Evolutionary conservation across 805 yeast species (phyloP).

Genomic region (Myxozyma vanderwaltii): DNA sequence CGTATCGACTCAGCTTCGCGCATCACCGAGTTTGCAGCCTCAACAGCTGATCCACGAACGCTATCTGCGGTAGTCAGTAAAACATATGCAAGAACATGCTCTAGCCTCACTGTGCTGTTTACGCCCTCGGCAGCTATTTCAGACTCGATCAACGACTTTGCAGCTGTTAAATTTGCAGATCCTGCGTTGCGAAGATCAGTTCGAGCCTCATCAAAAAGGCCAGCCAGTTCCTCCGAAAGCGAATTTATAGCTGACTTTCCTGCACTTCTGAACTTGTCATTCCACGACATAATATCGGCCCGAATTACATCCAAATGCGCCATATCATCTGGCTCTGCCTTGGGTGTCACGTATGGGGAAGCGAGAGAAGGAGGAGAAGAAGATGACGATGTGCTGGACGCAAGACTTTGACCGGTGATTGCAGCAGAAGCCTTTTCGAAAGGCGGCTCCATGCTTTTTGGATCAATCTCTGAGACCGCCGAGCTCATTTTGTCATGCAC

Average conservation of each 20-base stretch:
- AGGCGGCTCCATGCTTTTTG: too few relatives aligned
- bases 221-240: slow-evolving; percentile 19
- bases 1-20: slow-evolving; percentile 23
- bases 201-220: neutral
- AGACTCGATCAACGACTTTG: slow-evolving; percentile 1
- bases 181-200: slow-evolving; percentile 1
- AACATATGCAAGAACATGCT: neutral
- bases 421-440: too few relatives aligned
- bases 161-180: slow-evolving; percentile 3
- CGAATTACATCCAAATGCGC: slow-evolving; percentile 9
- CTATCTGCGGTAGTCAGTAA: slow-evolving; percentile 15
- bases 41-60: slow-evolving; percentile 8
- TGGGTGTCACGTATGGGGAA: slow-evolving; percentile 22
- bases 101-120: slow-evolving; percentile 1
- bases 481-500: neutral
- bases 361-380: slow-evolving; percentile 4
- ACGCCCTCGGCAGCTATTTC: neutral
- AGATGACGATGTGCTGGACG: neutral
- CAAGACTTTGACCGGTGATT: neutral
- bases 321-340: slow-evolving; percentile 15
- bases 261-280: slow-evolving; percentile 21
- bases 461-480: neutral
- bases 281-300: slow-evolving; percentile 22
- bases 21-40: slow-evolving; percentile 5
- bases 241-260: slow-evolving; percentile 31